A percentile compares a stretch with the other conserved stretches of the same genome.
Conservation (phyloP, 2,329 filamentous ascomycete genomes). For the Botrytis galanthina region DNA sequence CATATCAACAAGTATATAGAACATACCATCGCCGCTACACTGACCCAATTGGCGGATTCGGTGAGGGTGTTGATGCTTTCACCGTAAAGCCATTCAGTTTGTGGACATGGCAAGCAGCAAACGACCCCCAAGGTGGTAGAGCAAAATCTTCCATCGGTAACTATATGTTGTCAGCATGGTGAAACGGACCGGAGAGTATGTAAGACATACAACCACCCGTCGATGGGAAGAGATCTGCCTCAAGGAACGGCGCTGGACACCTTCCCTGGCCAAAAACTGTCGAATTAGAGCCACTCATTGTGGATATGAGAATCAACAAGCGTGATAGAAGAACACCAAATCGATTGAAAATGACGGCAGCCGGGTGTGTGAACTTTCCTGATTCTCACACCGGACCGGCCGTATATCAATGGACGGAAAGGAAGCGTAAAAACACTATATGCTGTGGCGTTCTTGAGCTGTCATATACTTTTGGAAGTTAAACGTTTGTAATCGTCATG, state of each 20-base stretch:
- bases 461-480: background rate
- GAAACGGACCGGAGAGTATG: background rate
- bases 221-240: slow-evolving; percentile 57
- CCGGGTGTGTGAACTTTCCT: slow-evolving; percentile 2
- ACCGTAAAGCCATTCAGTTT: slow-evolving; percentile 72
- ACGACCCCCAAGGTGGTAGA: slow-evolving; percentile 50
- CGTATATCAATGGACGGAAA: background rate
- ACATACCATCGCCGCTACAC: slow-evolving; percentile 68
- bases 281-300: slow-evolving; percentile 22
- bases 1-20: slow-evolving; percentile 76
- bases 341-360: slow-evolving; percentile 11
- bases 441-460: slow-evolving; percentile 4
- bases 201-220: slow-evolving; percentile 63
- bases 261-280: slow-evolving; percentile 18
- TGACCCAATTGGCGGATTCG: slow-evolving; percentile 75
- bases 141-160: slow-evolving; percentile 57
- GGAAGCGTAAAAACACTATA: background rate
- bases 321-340: background rate
- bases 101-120: slow-evolving; percentile 90
- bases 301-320: slow-evolving; percentile 1
- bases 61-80: slow-evolving; percentile 60
- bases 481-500: slow-evolving; percentile 4
- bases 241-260: slow-evolving; percentile 70
- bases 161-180: slow-evolving; percentile 39
- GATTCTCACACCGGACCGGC: background rate